Conservation (phyloP, 176 grass and related monocot species). For the Avena sativa region DNA sequence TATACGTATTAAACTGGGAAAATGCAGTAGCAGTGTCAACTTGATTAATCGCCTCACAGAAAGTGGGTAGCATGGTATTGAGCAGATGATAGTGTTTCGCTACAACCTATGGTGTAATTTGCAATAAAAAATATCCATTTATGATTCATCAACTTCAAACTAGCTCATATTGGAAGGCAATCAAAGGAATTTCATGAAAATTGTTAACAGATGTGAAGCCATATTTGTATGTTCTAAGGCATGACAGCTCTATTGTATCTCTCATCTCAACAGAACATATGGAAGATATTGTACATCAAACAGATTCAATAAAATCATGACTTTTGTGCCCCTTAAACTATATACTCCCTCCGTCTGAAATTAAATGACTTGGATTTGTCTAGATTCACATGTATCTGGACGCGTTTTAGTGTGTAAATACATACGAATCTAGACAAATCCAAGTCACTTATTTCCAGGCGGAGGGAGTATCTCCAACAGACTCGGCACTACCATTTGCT, state of each 20-base stretch:
- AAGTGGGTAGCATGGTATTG: constrained; percentile 1
- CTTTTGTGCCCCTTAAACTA: background rate
- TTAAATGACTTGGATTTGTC: too few species aligned
- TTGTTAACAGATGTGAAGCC: too few species aligned
- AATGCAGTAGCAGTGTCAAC: background rate
- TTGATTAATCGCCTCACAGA: constrained; percentile 20
- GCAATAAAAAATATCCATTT: background rate
- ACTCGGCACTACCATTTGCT: background rate
- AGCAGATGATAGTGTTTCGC: background rate
- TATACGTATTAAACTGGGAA: background rate
- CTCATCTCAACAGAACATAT: constrained; percentile 18
- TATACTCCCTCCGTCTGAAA: too few species aligned
- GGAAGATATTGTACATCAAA: background rate
- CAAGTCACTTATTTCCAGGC: too few species aligned
- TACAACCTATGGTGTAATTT: background rate
- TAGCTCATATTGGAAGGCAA: too few species aligned
- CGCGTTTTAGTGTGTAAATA: too few species aligned
- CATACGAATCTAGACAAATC: too few species aligned
- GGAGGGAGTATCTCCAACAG: background rate
- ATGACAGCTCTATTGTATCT: constrained; percentile 6
- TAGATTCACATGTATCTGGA: too few species aligned
- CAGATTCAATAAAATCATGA: background rate
- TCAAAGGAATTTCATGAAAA: too few species aligned
- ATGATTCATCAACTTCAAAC: background rate
- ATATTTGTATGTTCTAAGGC: background rate